Conservation (phyloP, 495 filamentous ascomycete genomes). For the Trichoderma erinaceum region DNA sequence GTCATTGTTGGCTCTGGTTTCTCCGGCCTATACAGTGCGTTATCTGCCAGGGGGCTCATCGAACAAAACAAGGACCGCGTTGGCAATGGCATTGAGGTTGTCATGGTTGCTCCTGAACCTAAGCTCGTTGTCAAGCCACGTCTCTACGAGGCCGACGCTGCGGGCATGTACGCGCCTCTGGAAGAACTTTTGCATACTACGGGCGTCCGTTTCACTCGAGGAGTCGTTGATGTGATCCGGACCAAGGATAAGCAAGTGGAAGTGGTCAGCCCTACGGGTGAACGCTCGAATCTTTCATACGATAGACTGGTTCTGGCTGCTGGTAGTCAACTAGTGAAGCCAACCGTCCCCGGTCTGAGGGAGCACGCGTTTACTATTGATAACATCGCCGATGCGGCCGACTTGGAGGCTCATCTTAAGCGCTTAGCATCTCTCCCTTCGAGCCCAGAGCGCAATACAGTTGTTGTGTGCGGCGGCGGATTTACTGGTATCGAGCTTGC, state of each 20-base stretch:
- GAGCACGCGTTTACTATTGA: constrained; percentile 31
- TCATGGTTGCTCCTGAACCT: constrained; percentile 29
- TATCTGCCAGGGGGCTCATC: constrained; percentile 30
- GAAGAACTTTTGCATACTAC: constrained; percentile 24
- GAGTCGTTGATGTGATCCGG: constrained; percentile 25
- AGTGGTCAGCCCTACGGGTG: constrained; percentile 18
- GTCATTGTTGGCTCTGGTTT: constrained; percentile 31
- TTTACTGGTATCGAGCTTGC: constrained; percentile 26
- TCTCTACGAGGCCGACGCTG: constrained; percentile 31
- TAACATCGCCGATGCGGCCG: constrained; percentile 23
- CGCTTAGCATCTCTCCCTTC: constrained; percentile 17
- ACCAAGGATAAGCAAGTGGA: constrained; percentile 21
- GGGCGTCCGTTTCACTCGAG: constrained; percentile 23
- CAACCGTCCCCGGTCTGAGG: constrained; percentile 24
- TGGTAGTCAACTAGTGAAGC: constrained; percentile 29
- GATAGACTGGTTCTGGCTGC: constrained; percentile 32
- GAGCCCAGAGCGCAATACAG: constrained; percentile 22
- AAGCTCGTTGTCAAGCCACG: constrained; percentile 29
- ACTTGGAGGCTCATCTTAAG: constrained; percentile 21
- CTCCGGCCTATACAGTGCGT: constrained; percentile 32
- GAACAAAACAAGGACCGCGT: constrained; percentile 16
- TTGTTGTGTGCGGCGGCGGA: constrained; percentile 24
- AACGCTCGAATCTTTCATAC: constrained; percentile 22
- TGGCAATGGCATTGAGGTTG: constrained; percentile 23
- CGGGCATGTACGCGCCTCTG: constrained; percentile 23